Evolutionary conservation across 2,329 filamentous ascomycete species (phyloP).

Genomic region (Aschersonia sp.): DNA sequence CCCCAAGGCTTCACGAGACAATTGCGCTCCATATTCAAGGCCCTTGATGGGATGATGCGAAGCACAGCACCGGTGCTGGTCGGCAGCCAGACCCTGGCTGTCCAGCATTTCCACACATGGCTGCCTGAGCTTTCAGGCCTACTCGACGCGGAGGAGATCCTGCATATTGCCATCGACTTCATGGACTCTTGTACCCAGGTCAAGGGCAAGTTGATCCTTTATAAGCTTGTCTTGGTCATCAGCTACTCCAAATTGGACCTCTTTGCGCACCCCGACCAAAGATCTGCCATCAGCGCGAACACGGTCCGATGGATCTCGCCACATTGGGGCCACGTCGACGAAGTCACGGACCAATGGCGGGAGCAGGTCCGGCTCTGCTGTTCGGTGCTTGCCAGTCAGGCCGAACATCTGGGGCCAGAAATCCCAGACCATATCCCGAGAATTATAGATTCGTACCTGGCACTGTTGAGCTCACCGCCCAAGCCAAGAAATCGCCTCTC

Average conservation of each 20-base stretch:
- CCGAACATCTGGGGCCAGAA: constrained; percentile 62
- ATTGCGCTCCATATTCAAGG: constrained; percentile 75
- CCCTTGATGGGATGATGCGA: constrained; percentile 78
- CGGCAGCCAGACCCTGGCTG: constrained; percentile 84
- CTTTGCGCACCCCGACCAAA: constrained; percentile 66
- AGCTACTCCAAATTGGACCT: constrained; percentile 75
- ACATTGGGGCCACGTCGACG: constrained; percentile 70
- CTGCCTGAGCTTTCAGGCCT: constrained; percentile 75
- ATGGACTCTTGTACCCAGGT: constrained; percentile 80
- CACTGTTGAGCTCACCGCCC: constrained; percentile 45
- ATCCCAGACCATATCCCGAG: constrained; percentile 84
- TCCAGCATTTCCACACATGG: constrained; percentile 96
- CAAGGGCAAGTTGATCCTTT: constrained; percentile 80
- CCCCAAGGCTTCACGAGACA: constrained; percentile 66
- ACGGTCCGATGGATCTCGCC: constrained; percentile 84
- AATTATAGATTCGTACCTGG: constrained; percentile 76
- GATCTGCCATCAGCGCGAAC: constrained; percentile 59
- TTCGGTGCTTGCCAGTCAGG: constrained; percentile 77
- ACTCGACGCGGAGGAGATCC: constrained; percentile 67
- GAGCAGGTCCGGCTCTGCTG: constrained; percentile 90
- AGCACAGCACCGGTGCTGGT: constrained; percentile 74
- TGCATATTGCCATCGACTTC: constrained; percentile 84
- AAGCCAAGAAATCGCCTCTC: constrained; percentile 55
- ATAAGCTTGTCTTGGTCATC: constrained; percentile 84
- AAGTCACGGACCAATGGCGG: constrained; percentile 72